Conservation (phyloP, 2,329 filamentous ascomycete species). For the Ilyonectria sp. region DNA sequence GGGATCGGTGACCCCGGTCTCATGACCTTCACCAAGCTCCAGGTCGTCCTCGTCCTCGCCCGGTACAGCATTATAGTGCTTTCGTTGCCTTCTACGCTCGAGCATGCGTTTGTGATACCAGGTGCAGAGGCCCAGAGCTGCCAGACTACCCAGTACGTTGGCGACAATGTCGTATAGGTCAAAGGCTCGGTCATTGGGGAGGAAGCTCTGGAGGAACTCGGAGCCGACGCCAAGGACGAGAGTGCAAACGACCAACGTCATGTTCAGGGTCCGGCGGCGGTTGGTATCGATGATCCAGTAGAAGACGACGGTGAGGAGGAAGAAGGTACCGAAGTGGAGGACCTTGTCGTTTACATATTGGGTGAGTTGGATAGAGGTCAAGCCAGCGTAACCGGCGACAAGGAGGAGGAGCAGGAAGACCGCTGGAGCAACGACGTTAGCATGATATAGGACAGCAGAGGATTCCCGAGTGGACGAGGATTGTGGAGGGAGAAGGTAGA, state of each 20-base stretch:
- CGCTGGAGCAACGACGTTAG: slow-evolving; percentile 61
- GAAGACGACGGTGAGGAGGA: slow-evolving; percentile 87
- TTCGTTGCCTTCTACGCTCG: slow-evolving; percentile 83
- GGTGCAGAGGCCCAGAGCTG: slow-evolving; percentile 80
- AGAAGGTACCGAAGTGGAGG: slow-evolving; percentile 90
- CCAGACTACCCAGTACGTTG: slow-evolving; percentile 85
- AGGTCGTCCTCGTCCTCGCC: slow-evolving; percentile 77
- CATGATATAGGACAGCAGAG: background rate
- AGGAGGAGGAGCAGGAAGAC: slow-evolving; percentile 80
- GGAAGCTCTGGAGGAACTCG: slow-evolving; percentile 81
- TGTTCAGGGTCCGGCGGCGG: slow-evolving; percentile 85
- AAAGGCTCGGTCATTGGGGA: slow-evolving; percentile 80
- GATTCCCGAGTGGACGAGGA: background rate
- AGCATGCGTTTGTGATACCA: slow-evolving; percentile 98
- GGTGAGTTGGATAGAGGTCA: slow-evolving; percentile 74
- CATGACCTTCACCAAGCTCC: slow-evolving; percentile 82
- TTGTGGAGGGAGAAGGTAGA: background rate
- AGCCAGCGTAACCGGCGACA: slow-evolving; percentile 83
- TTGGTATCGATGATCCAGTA: slow-evolving; percentile 98
- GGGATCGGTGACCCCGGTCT: slow-evolving; percentile 72
- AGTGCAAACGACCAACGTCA: slow-evolving; percentile 87
- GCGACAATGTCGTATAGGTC: slow-evolving; percentile 90
- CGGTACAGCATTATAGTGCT: slow-evolving; percentile 80
- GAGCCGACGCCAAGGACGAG: slow-evolving; percentile 79
- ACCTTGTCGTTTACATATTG: slow-evolving; percentile 87